Conservation (phyloP, 352 stramenopile genomes). For the Phytophthora idaei region DNA sequence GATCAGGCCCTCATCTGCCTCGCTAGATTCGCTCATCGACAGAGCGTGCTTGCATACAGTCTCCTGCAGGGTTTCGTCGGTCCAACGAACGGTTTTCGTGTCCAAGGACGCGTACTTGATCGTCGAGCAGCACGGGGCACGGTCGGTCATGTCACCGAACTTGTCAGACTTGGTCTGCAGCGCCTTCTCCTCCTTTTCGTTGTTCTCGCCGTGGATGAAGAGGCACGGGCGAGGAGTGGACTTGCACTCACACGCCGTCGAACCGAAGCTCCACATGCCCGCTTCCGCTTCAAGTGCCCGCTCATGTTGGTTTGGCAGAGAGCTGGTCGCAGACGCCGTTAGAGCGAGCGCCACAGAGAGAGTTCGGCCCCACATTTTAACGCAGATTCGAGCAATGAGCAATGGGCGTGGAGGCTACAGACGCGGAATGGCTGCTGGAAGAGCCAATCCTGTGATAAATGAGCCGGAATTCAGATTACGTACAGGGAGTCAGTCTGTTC, state of each 20-base stretch:
- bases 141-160: slow-evolving; percentile 41
- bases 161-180: slow-evolving; percentile 29
- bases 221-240: slow-evolving; percentile 44
- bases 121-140: slow-evolving; percentile 48
- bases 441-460: slow-evolving; percentile 30
- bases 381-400: slow-evolving; percentile 4
- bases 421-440: slow-evolving; percentile 14
- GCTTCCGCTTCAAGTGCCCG: slow-evolving; percentile 23
- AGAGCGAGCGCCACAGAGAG: slow-evolving; percentile 13
- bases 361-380: slow-evolving; percentile 18
- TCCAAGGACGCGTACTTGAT: slow-evolving; percentile 47
- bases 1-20: slow-evolving; percentile 19
- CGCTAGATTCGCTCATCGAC: slow-evolving; percentile 32
- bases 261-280: slow-evolving; percentile 30
- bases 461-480: background rate
- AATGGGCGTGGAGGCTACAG: slow-evolving; percentile 11
- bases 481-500: background rate
- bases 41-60: slow-evolving; percentile 42
- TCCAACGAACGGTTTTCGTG: slow-evolving; percentile 42
- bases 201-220: slow-evolving; percentile 48
- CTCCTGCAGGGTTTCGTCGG: slow-evolving; percentile 36
- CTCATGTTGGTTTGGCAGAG: background rate
- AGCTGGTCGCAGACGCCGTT: slow-evolving; percentile 4
- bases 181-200: slow-evolving; percentile 20
- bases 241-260: slow-evolving; percentile 34